Conservation (phyloP, 176 grass and related monocot species). For the Alopecurus myosuroides region DNA sequence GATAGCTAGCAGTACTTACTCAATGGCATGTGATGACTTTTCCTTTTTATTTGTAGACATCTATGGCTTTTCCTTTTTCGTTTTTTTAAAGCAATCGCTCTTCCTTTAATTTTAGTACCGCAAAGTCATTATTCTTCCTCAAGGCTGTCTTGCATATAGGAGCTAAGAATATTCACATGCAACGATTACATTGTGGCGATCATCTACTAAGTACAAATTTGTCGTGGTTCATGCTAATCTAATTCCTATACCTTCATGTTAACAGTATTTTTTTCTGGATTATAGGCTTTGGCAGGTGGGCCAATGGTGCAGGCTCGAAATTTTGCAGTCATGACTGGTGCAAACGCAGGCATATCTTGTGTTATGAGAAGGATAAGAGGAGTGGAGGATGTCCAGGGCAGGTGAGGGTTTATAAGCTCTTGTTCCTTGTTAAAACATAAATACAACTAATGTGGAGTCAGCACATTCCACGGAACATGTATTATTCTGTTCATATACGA, state of each 20-base stretch:
- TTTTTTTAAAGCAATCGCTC: conserved; percentile 23
- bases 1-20: conserved; percentile 4
- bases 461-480: not conserved
- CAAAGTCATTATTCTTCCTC: not conserved
- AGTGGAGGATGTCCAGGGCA: conserved; percentile 88
- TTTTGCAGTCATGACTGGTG: conserved; percentile 97
- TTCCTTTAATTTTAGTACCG: not conserved
- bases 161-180: not conserved
- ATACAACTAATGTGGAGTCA: not conserved
- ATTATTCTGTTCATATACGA: not conserved
- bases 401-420: conserved; percentile 32
- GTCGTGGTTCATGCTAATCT: not conserved
- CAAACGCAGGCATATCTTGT: conserved; percentile 92
- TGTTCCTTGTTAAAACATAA: conserved; percentile 11
- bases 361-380: conserved; percentile 95
- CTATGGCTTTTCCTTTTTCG: not conserved
- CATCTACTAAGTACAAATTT: not conserved
- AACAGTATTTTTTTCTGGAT: not conserved
- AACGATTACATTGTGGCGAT: not conserved
- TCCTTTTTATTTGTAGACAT: not conserved
- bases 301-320: conserved; percentile 94
- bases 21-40: conserved; percentile 12
- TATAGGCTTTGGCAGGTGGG: conserved; percentile 86
- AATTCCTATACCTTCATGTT: not conserved
- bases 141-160: not conserved